A percentile compares a stretch with the other conserved stretches of the same genome.
Conservation (phyloP, 2,329 filamentous ascomycete species). For the Aspergillus flavus region DNA sequence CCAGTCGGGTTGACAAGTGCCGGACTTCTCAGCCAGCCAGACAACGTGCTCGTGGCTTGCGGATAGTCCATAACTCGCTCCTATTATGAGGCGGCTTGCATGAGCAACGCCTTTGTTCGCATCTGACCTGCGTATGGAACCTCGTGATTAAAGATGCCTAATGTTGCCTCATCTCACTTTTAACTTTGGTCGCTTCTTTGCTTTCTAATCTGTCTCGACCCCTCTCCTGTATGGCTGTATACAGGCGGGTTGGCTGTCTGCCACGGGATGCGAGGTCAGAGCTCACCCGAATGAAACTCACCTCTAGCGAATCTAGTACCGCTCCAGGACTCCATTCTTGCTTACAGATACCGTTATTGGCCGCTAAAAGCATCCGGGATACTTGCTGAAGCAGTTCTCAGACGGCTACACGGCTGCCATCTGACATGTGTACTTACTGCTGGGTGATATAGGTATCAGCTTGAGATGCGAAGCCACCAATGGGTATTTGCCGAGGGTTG, state of each 20-base stretch:
- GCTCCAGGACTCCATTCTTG: not conserved
- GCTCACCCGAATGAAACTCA: not conserved
- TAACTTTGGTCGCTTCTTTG: not conserved
- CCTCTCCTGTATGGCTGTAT: not conserved
- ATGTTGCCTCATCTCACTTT: slow-evolving; percentile 3
- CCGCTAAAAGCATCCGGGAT: not conserved
- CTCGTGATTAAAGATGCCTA: slow-evolving; percentile 17
- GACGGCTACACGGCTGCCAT: not conserved
- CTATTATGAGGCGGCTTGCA: slow-evolving; percentile 15
- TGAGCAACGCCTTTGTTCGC: slow-evolving; percentile 13
- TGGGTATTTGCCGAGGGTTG: not conserved
- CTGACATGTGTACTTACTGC: not conserved
- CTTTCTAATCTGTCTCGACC: not conserved
- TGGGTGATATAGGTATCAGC: not conserved
- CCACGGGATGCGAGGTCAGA: not conserved
- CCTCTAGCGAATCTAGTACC: not conserved
- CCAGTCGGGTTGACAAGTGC: slow-evolving; percentile 14
- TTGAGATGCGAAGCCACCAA: not conserved
- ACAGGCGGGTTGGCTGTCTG: not conserved
- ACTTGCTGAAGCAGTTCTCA: not conserved
- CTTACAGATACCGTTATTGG: not conserved
- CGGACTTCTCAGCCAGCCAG: slow-evolving; percentile 13
- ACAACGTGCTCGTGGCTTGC: slow-evolving; percentile 23
- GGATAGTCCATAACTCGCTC: slow-evolving; percentile 15
- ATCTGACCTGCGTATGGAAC: slow-evolving; percentile 6